These are phyloP conservation scores for Nakaseomyces nivariensis DNA, from an alignment of 1,139 yeast genomes.

Conservation along the genomic window DNA sequence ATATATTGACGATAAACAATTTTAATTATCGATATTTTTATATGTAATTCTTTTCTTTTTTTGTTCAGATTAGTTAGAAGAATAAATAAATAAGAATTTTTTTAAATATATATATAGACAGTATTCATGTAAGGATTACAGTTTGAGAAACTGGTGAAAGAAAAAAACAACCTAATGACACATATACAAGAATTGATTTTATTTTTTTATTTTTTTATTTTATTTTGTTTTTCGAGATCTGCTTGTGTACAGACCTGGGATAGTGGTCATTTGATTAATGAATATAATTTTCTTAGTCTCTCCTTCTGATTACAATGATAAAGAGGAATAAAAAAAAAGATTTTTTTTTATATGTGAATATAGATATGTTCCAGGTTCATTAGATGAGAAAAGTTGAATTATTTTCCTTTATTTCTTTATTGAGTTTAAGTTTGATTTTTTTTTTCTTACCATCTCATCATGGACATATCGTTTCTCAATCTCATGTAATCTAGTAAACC, in stretches of 20 bases:
- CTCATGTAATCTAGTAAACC: slow-evolving; percentile 73
- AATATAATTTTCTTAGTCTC: background rate
- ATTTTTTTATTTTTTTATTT: background rate
- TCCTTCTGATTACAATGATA: slow-evolving; percentile 4
- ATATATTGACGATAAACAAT: too few relatives aligned
- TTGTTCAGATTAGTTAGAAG: background rate
- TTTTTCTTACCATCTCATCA: slow-evolving; percentile 57
- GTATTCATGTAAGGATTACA: background rate
- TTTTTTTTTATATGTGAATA: background rate
- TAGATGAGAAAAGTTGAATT: too few relatives aligned
- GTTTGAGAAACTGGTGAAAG: background rate
- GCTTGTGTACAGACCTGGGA: too few relatives aligned
- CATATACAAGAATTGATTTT: background rate
- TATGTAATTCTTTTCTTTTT: too few relatives aligned
- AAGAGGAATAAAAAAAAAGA: background rate
- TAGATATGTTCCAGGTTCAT: background rate
- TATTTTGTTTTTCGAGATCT: too few relatives aligned
- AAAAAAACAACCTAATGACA: background rate
- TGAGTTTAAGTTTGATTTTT: background rate
- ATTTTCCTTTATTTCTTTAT: background rate
- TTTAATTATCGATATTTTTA: too few relatives aligned
- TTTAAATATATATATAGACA: background rate
- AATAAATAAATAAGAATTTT: background rate
- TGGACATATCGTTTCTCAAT: slow-evolving; percentile 78
- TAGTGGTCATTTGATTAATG: too few relatives aligned